Evolutionary conservation across 2,329 filamentous ascomycete genomes (phyloP), one percentile per base, ranked within the genome.

Genomic region (Colletotrichum tabaci): DNA sequence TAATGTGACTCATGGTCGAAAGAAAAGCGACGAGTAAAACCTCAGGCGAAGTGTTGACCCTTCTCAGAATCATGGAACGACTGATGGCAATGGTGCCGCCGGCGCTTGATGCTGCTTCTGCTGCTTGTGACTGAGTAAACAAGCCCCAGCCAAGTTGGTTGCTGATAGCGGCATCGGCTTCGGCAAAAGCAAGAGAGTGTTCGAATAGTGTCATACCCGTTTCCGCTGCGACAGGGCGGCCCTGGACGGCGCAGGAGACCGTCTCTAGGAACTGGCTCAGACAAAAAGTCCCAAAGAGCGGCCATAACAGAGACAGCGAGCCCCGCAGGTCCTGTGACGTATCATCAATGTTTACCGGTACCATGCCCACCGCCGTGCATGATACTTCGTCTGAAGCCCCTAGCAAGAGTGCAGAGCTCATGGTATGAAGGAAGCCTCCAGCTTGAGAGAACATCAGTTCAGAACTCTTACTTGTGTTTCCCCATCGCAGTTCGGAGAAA

Each of bases 191-290:
- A 10, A 99, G 86, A 0, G 95, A 98, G 78, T 98, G 95, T 80
- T 99, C 96, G 77, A 98, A 98, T 2, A 98, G 89, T 0, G 95
- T 98, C 94, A 98, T 98, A 21, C 95, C 95, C 1, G 94, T 97
- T 82, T 98, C 96, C 0, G 94, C 92, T 74, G 93, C 90, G 0
- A 94, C 89, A 2, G 90, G 89, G 2, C 93, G 90, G 42, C 96
- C 96, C 80, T 98, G 94, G 8, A 98, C 88, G 12, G 96, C 94
- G 80, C 94, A 97, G 4, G 93, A 92, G 12, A 98, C 84, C 0
- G 94, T 96, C 81, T 98, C 96, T 23, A 98, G 84, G 76, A 98
- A 96, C 79, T 98, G 94, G 75, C 94, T 95, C 2, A 93, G 79
- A 70, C 90, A 91, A 50, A 92, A 86, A 0, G 90, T 91, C 50